Percentiles rank a stretch among this genome's conserved stretches.
These are phyloP conservation scores for Suillus subaureus DNA, from an alignment of 768 basidiomycete genomes.

Conservation along the genomic window DNA sequence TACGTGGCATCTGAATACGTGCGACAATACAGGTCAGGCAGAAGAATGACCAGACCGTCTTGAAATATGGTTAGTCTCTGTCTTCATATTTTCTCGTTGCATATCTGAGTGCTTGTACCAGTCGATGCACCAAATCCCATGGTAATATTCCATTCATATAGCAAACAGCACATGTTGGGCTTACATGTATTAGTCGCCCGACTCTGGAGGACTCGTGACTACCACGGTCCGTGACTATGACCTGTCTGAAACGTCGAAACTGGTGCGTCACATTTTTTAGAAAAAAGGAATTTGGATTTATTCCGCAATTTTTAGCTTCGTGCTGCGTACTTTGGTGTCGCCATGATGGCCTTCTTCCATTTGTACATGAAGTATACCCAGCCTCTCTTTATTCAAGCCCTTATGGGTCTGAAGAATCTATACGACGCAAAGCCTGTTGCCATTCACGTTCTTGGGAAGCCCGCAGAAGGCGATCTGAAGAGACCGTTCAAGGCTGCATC, in stretches of 20 bases:
- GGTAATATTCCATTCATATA: constrained; percentile 44
- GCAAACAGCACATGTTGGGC: neutral
- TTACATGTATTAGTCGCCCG: constrained; percentile 48
- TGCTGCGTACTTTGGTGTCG: constrained; percentile 70
- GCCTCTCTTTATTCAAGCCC: constrained; percentile 91
- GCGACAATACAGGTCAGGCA: constrained; percentile 74
- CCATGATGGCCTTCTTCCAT: constrained; percentile 93
- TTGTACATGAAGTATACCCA: constrained; percentile 94
- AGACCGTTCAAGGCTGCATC: constrained; percentile 84
- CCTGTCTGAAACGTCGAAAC: constrained; percentile 83
- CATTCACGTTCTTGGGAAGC: constrained; percentile 79
- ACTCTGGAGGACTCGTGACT: constrained; percentile 76
- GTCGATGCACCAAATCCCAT: constrained; percentile 79
- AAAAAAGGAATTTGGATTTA: neutral
- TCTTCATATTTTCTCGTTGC: neutral
- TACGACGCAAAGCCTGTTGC: constrained; percentile 85
- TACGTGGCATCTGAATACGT: neutral
- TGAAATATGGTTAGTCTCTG: constrained; percentile 82
- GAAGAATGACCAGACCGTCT: constrained; percentile 94
- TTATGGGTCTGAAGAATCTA: constrained; percentile 93
- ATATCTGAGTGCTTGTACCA: constrained; percentile 26
- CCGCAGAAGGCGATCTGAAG: constrained; percentile 84
- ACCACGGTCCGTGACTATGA: constrained; percentile 96
- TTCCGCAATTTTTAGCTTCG: constrained; percentile 47
- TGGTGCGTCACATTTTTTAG: constrained; percentile 44